phyloP scores from a whole-genome alignment of 495 filamentous ascomycete genomes.

The Lophiostoma macrostomum region DNA sequence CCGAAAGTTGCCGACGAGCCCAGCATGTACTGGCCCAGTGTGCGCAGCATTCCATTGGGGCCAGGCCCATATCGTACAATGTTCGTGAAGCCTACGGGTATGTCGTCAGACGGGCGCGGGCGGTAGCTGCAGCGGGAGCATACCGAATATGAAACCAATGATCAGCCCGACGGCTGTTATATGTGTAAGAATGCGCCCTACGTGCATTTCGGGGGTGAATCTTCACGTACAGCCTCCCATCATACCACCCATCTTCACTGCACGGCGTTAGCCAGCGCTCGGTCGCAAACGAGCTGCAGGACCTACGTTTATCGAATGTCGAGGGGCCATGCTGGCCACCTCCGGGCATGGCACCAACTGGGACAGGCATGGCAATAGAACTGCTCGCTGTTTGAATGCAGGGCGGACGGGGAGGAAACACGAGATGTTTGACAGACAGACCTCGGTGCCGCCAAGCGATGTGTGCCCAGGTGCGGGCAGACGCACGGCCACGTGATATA shows the following conservation, averaged over 20 bases:
- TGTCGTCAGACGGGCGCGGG: conserved; percentile 13
- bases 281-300: not conserved
- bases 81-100: conserved; percentile 76
- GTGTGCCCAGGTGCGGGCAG: no score
- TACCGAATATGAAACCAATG: conserved; percentile 98
- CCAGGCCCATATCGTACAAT: conserved; percentile 93
- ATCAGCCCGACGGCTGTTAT: conserved; percentile 80
- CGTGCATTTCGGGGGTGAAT: conserved; percentile 7
- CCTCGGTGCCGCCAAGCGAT: no score
- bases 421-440: not conserved
- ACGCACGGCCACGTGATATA: no score
- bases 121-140: conserved; percentile 12
- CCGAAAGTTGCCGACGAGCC: conserved; percentile 97
- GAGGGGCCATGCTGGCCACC: conserved; percentile 61
- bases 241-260: conserved; percentile 97
- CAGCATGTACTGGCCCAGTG: conserved; percentile 93
- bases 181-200: conserved; percentile 17
- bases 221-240: conserved; percentile 86
- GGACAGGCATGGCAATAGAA: conserved; percentile 61
- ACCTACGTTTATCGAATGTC: conserved; percentile 86
- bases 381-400: conserved; percentile 5
- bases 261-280: conserved; percentile 33
- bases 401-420: conserved; percentile 8
- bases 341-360: conserved; percentile 50
- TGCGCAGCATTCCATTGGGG: conserved; percentile 87